Evolutionary conservation across 2,329 filamentous ascomycete species (phyloP).

Genomic region (Beauveria caledonica): DNA sequence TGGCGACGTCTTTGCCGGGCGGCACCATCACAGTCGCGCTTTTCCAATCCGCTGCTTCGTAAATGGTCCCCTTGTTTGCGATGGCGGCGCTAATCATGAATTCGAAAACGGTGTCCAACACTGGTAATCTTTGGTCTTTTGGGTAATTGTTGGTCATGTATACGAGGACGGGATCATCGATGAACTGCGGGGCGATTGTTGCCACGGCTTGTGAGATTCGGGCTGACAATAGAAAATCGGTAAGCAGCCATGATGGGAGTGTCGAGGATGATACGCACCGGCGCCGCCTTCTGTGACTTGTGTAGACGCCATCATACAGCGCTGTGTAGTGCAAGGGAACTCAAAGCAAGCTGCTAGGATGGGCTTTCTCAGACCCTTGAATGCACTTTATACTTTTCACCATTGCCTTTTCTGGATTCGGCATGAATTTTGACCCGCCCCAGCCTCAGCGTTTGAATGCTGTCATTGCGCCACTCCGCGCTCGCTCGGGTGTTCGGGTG

Average conservation of each 20-base stretch:
- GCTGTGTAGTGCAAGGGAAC: neutral
- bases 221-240: neutral
- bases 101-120: neutral
- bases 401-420: neutral
- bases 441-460: neutral
- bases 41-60: neutral
- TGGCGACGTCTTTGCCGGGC: neutral
- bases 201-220: neutral
- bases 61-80: neutral
- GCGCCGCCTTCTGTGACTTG: neutral
- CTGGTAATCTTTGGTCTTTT: neutral
- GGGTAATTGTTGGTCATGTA: neutral
- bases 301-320: neutral
- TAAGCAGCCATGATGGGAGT: neutral
- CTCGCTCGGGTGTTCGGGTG: too few species aligned
- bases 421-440: neutral
- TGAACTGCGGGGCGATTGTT: conserved; percentile 19
- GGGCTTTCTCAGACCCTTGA: neutral
- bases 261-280: neutral
- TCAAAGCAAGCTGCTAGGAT: too few species aligned
- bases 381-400: neutral
- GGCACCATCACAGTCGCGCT: neutral
- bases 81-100: neutral
- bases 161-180: neutral
- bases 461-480: neutral